Evolutionary conservation across 257 asterid genomes (phyloP).

Genomic region (Nicotiana sylvestris): DNA sequence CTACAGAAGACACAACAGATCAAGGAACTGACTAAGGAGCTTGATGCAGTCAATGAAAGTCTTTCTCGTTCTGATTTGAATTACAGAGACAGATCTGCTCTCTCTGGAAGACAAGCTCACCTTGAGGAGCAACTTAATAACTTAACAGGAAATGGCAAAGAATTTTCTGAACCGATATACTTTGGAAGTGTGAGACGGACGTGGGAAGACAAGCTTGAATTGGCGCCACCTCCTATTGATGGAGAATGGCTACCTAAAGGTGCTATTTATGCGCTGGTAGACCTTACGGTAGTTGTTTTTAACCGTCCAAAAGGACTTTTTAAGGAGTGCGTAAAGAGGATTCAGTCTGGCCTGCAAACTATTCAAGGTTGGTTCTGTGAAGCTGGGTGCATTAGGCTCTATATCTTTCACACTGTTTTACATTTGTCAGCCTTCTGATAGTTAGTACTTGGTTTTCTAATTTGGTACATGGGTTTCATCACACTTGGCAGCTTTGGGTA

Average conservation of each 20-base stretch:
- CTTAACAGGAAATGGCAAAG: conserved; percentile 50
- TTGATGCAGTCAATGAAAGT: conserved; percentile 53
- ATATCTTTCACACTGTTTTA: background rate
- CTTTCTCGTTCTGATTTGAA: conserved; percentile 57
- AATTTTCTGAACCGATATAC: conserved; percentile 76
- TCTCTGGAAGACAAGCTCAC: conserved; percentile 49
- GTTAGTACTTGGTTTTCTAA: conserved; percentile 1
- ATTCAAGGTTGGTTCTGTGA: conserved; percentile 59
- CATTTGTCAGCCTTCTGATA: conserved; percentile 1
- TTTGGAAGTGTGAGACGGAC: conserved; percentile 86
- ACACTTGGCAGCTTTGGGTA: background rate
- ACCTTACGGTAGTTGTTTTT: conserved; percentile 82
- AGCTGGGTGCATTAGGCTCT: background rate
- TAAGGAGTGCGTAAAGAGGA: conserved; percentile 81
- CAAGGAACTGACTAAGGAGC: conserved; percentile 63
- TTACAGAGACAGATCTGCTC: conserved; percentile 66
- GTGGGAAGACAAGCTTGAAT: conserved; percentile 65
- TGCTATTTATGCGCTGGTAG: conserved; percentile 89
- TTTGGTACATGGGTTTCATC: background rate
- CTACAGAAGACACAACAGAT: conserved; percentile 57
- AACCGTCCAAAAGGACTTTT: conserved; percentile 90
- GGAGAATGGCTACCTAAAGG: conserved; percentile 99
- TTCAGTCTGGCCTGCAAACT: conserved; percentile 73
- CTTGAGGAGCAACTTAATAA: conserved; percentile 63
- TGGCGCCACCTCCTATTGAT: conserved; percentile 97